These are phyloP conservation scores for Termitomyces sp. DNA, from an alignment of 768 basidiomycete genomes.

Conservation along the genomic window DNA sequence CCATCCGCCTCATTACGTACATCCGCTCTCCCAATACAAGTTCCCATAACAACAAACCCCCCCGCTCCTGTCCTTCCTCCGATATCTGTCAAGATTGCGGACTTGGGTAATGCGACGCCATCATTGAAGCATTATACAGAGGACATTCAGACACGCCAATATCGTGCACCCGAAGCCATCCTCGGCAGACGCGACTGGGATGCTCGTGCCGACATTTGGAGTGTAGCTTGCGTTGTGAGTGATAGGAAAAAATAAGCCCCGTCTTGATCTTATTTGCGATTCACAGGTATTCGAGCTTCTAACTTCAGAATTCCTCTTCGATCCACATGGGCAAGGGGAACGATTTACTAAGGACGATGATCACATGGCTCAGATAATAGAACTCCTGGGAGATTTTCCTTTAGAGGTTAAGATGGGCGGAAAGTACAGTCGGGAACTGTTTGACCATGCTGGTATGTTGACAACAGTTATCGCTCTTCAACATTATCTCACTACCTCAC, in stretches of 20 bases:
- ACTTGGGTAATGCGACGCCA: slow-evolving; percentile 92
- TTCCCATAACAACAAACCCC: slow-evolving; percentile 19
- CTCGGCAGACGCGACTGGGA: slow-evolving; percentile 87
- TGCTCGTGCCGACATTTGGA: slow-evolving; percentile 85
- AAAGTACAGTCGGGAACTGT: slow-evolving; percentile 80
- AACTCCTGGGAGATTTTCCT: slow-evolving; percentile 79
- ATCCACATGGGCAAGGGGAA: slow-evolving; percentile 78
- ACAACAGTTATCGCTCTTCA: background rate
- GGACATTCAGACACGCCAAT: slow-evolving; percentile 96
- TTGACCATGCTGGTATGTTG: slow-evolving; percentile 63
- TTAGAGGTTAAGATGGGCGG: slow-evolving; percentile 78
- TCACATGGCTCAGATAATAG: slow-evolving; percentile 93
- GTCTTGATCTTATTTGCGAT: background rate
- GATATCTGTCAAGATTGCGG: slow-evolving; percentile 89
- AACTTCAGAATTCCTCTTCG: slow-evolving; percentile 90
- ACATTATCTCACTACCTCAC: background rate
- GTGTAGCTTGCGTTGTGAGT: slow-evolving; percentile 80
- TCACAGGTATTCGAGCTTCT: slow-evolving; percentile 78
- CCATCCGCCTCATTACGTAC: slow-evolving; percentile 6
- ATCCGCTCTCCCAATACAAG: slow-evolving; percentile 14
- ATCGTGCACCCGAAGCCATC: slow-evolving; percentile 93
- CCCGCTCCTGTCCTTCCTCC: slow-evolving; percentile 29
- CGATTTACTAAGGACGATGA: slow-evolving; percentile 92
- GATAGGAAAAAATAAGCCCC: background rate
- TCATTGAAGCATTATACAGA: slow-evolving; percentile 90